Percentiles rank a stretch among this genome's conserved stretches.
phyloP scores from a whole-genome alignment of 768 basidiomycete species.

The Gyrodon lividus region DNA sequence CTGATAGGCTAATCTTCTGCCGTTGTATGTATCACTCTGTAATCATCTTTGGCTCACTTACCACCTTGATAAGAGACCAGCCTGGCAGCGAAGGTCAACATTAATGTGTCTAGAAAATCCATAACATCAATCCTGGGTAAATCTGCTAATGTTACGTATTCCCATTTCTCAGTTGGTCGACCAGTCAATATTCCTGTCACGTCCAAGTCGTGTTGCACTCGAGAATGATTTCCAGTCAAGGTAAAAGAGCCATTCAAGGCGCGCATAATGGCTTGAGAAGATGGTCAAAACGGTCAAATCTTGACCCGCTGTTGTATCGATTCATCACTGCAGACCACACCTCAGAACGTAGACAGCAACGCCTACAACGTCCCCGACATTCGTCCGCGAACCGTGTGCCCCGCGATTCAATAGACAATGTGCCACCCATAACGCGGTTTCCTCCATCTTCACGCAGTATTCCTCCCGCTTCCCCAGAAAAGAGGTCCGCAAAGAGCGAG shows the following conservation, averaged over 20 bases:
- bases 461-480: conserved; percentile 11
- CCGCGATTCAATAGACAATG: background rate
- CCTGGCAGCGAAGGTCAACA: too few species aligned
- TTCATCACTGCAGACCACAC: conserved; percentile 1
- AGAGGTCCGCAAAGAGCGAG: conserved; percentile 17
- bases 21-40: too few species aligned
- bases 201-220: background rate
- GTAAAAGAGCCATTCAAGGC: conserved; percentile 6
- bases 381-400: conserved; percentile 1
- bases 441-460: conserved; percentile 6
- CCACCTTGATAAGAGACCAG: too few species aligned
- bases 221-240: conserved; percentile 10
- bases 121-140: background rate
- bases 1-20: too few species aligned
- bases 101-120: too few species aligned
- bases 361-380: background rate
- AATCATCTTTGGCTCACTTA: too few species aligned
- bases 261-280: background rate
- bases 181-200: too few species aligned
- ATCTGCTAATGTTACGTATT: background rate
- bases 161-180: background rate
- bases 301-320: background rate
- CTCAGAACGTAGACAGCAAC: background rate
- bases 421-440: conserved; percentile 1
- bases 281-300: background rate